phyloP scores from a whole-genome alignment of 495 filamentous ascomycete species.

The Lasiosphaeris hirsuta region DNA sequence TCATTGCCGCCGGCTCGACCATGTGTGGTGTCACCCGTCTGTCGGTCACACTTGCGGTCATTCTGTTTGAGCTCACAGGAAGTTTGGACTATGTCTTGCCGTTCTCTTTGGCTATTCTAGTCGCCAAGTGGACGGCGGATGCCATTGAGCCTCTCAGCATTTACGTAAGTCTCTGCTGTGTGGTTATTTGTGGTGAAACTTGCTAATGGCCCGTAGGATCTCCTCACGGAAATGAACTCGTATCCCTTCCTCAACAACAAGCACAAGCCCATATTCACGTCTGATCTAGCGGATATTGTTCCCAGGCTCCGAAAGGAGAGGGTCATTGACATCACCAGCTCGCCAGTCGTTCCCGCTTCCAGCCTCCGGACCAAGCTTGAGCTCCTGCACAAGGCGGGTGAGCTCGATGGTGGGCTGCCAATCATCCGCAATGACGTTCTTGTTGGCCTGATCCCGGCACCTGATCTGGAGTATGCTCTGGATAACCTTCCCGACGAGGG shows the following conservation, averaged over 20 bases:
- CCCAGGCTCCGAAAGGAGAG: conserved; percentile 67
- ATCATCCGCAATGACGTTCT: conserved; percentile 77
- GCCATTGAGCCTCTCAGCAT: conserved; percentile 93
- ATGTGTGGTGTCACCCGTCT: conserved; percentile 97
- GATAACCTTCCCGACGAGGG: conserved; percentile 76
- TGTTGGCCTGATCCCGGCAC: conserved; percentile 86
- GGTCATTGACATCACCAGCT: conserved; percentile 82
- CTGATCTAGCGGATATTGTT: conserved; percentile 80
- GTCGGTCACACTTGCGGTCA: conserved; percentile 91
- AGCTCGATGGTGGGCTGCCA: conserved; percentile 88
- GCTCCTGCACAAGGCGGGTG: conserved; percentile 75
- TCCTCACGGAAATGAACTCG: conserved; percentile 93
- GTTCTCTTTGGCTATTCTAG: conserved; percentile 87
- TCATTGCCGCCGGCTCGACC: conserved; percentile 91
- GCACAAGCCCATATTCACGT: conserved; percentile 81
- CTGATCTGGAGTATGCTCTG: conserved; percentile 90
- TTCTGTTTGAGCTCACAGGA: conserved; percentile 93
- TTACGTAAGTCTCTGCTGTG: conserved; percentile 56
- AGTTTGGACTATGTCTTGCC: conserved; percentile 92
- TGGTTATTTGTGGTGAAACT: neutral
- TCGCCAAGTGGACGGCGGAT: conserved; percentile 97
- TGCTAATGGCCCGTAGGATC: conserved; percentile 51
- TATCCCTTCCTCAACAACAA: conserved; percentile 97
- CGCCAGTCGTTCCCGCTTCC: conserved; percentile 69
- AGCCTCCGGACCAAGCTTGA: conserved; percentile 78